These are phyloP conservation scores for Raphidocelis subcapitata DNA, from an alignment of 139 green algal species.

Conservation along the genomic window DNA sequence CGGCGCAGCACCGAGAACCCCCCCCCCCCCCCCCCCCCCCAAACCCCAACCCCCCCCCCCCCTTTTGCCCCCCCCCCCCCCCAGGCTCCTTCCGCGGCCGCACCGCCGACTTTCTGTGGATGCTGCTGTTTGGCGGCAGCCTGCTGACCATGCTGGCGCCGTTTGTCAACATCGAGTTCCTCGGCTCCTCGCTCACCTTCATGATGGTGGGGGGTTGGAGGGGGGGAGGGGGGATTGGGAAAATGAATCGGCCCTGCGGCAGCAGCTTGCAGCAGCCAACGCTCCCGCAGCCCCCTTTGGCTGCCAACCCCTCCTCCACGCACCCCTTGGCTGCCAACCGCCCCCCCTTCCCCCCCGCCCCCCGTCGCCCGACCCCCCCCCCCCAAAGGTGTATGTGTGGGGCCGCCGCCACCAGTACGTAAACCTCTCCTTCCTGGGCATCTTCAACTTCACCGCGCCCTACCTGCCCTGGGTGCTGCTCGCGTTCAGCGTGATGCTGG, in stretches of 20 bases:
- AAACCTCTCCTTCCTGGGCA: slow-evolving; percentile 93
- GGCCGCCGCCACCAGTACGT: slow-evolving; percentile 89
- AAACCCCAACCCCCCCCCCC: too few species aligned
- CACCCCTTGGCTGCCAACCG: too few species aligned
- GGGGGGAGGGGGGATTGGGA: too few species aligned
- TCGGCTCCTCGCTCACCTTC: slow-evolving; percentile 95
- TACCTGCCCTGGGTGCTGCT: slow-evolving; percentile 99
- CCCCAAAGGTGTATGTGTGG: slow-evolving; percentile 91
- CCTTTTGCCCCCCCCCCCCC: too few species aligned
- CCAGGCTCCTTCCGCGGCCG: slow-evolving; percentile 86
- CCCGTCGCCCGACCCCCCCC: background rate
- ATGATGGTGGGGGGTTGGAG: slow-evolving; percentile 84
- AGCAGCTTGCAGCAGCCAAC: too few species aligned
- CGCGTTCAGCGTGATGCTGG: slow-evolving; percentile 91
- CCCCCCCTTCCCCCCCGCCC: too few species aligned
- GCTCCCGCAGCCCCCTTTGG: too few species aligned
- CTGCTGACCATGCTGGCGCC: slow-evolving; percentile 81
- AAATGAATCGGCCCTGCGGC: too few species aligned
- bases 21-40: too few species aligned
- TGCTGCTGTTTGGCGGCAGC: slow-evolving; percentile 89
- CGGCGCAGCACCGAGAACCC: too few species aligned
- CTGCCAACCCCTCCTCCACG: too few species aligned
- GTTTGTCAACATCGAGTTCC: slow-evolving; percentile 95
- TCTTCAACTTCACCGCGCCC: slow-evolving; percentile 98
- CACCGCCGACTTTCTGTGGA: slow-evolving; percentile 97